Base-by-base conservation (phyloP, 331 rosid genomes). In the Dryas integrifolia region DNA sequence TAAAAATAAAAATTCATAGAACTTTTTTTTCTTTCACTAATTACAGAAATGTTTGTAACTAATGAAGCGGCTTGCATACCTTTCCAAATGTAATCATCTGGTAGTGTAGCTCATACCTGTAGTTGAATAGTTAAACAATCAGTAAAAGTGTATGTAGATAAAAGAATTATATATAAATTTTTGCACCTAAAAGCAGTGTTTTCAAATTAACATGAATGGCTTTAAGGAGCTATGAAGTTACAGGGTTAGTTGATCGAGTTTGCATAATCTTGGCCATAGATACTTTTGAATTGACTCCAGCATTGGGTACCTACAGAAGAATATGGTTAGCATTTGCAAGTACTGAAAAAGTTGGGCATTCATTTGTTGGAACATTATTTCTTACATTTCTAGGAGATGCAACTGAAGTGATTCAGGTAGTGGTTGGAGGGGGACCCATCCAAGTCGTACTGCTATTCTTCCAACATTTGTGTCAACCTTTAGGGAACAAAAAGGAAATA, bases 381-480 rank as follows among this genome's bases (percentile, higher is more conserved):
- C 93, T 80, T 85, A 92, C 99, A 85, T 41, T 82, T 95, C 93
- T 62, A 95, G 93, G 69, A 89, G 96, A 79, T 92, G 99, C 68
- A 95, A 51, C 48, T 95, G 99, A 62, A 95, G 89, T 52, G 90
- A 69, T 85, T 92, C 99, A 7, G 99, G 99, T 72, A 95, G 87
- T 24, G 99, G 97, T 74, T 83, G 96, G 78, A 95, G 92, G 49
- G 98, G 99, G 50, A 95, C 97, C 99, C 99, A 95, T 74, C 99
- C 97, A 40, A 95, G 96, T 75, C 99, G 85, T 71, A 95, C 99
- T 8, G 97, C 99, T 80, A 95, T 92, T 79, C 97, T 89, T 87
- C 97, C 99, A 51, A 95, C 99, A 79, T 95, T 95, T 79, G 97
- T 95, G 81, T 95, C 99, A 82, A 95, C 99, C 99, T 94, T 77